Evolutionary conservation across 257 asterid genomes (phyloP), one percentile per base, ranked within the genome.

Genomic region (Lycium barbarum): DNA sequence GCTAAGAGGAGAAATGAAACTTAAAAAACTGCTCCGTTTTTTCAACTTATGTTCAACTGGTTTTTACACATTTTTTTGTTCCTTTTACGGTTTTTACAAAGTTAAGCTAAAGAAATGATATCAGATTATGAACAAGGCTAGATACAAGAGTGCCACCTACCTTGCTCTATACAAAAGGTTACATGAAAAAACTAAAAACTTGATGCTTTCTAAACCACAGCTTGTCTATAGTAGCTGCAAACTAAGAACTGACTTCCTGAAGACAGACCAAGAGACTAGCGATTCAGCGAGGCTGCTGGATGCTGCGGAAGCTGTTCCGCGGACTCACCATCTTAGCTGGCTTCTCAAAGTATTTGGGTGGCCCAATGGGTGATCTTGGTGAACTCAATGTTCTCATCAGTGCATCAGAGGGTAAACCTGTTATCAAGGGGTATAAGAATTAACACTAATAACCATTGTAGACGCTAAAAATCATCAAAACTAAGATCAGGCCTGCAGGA

Each of bases 261-360:
- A 17, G 43, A 74, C 12, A 61, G 7, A 61, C 84, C 54, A 38
- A 38, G 62, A 40, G 84, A 65, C 54, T 40, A 6, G 33, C 35
- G 1, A 40, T 88, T 93, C 93, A 94, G 82, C 94, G 98, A 7
- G 98, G 98, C 91, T 93, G 99, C 90, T 95, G 98, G 91, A 95
- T 95, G 92, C 85, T 90, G 66, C 97, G 95, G 6, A 97, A 95
- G 88, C 93, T 90, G 96, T 88, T 87, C 73, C 81, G 93, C 6
- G 98, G 90, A 89, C 89, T 89, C 47, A 92, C 88, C 15, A 85
- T 67, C 91, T 91, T 93, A 6, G 93, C 92, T 38, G 96, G 96
- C 89, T 90, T 93, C 92, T 91, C 98, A 91, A 90, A 88, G 82
- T 86, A 83, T 87, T 79, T 91, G 71, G 86, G 61, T n/a, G 89